A percentile compares a stretch with the other conserved stretches of the same genome.
Conservation (phyloP, 768 basidiomycete genomes). For the Boletales sp. region DNA sequence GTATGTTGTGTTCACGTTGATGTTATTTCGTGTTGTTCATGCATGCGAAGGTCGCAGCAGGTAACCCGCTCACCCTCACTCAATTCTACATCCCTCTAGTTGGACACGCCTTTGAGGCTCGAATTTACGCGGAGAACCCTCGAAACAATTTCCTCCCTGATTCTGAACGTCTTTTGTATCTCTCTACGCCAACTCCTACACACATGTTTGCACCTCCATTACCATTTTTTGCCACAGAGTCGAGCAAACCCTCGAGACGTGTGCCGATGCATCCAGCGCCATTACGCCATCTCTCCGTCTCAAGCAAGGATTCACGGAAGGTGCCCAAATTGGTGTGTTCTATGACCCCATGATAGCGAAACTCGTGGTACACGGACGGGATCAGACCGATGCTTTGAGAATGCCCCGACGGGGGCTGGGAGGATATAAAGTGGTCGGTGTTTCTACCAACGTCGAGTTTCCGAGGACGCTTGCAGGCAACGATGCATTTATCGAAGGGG, state of each 20-base stretch:
- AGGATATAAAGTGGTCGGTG: constrained; percentile 88
- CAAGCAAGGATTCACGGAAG: constrained; percentile 84
- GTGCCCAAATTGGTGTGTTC: constrained; percentile 79
- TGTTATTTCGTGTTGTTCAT: no score
- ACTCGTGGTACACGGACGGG: constrained; percentile 82
- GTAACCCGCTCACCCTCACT: no score
- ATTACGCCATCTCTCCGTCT: constrained; percentile 71
- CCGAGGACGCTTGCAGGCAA: constrained; percentile 75
- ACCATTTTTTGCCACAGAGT: constrained; percentile 27
- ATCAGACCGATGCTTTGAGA: constrained; percentile 80
- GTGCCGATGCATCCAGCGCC: constrained; percentile 11
- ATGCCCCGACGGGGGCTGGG: constrained; percentile 77
- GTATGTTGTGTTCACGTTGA: no score
- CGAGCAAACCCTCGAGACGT: constrained; percentile 19
- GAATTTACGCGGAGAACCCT: constrained; percentile 95
- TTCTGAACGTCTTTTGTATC: constrained; percentile 76
- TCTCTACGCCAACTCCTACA: constrained; percentile 76
- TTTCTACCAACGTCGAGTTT: constrained; percentile 91
- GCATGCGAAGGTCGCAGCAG: no score
- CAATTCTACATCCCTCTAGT: no score
- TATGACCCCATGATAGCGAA: constrained; percentile 94
- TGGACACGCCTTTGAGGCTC: constrained; percentile 78
- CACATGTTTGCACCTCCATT: constrained; percentile 57
- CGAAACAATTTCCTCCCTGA: constrained; percentile 92
- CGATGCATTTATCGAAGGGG: constrained; percentile 66